phyloP scores from a whole-genome alignment of 495 filamentous ascomycete species.

The Trichoderma orchidacearum region DNA sequence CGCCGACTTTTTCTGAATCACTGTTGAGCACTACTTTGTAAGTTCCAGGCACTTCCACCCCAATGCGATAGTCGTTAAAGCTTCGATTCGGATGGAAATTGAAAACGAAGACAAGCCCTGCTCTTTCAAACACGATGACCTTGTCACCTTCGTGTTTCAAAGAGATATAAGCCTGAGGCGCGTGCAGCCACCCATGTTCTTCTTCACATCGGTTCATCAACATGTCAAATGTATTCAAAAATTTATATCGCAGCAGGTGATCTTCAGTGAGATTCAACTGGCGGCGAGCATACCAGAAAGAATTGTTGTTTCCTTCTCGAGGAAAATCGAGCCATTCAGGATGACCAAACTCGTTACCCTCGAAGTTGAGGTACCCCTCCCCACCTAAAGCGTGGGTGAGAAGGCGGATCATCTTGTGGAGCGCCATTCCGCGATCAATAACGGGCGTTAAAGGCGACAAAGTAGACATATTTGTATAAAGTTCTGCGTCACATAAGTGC shows the following conservation, averaged over 20 bases:
- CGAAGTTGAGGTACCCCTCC: conserved; percentile 96
- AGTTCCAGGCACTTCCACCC: conserved; percentile 69
- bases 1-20: conserved; percentile 66
- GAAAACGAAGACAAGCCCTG: conserved; percentile 83
- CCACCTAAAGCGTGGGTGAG: conserved; percentile 90
- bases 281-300: conserved; percentile 91
- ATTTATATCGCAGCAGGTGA: conserved; percentile 69
- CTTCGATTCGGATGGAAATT: conserved; percentile 86
- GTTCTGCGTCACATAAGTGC: conserved; percentile 93
- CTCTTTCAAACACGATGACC: conserved; percentile 90
- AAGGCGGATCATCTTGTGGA: conserved; percentile 96
- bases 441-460: conserved; percentile 72
- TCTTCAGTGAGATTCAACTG: conserved; percentile 93
- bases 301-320: conserved; percentile 85
- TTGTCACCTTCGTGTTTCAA: conserved; percentile 93
- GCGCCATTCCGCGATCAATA: conserved; percentile 78
- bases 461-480: conserved; percentile 95
- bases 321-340: conserved; percentile 99
- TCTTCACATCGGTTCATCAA: conserved; percentile 77
- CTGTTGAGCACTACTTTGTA: conserved; percentile 81
- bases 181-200: conserved; percentile 87
- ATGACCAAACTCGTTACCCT: conserved; percentile 97
- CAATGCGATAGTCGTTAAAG: conserved; percentile 86
- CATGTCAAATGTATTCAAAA: conserved; percentile 88
- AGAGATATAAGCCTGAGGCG: conserved; percentile 77